phyloP scores from a whole-genome alignment of 2,329 filamentous ascomycete genomes.

The Cercospora sojina region DNA sequence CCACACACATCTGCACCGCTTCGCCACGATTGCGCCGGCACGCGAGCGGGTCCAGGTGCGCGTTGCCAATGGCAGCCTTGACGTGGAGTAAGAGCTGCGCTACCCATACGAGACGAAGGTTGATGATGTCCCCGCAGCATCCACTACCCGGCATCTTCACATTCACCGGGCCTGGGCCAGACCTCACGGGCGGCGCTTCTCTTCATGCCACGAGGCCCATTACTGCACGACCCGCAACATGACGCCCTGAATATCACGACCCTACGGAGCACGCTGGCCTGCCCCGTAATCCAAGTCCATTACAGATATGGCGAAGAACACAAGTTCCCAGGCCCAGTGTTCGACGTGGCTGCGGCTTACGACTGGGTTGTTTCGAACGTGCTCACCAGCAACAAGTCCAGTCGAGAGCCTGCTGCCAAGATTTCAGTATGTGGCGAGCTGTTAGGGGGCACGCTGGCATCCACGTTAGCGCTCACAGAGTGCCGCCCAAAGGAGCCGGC shows the following conservation, averaged over 20 bases:
- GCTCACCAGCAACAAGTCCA: constrained; percentile 32
- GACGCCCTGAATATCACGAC: constrained; percentile 37
- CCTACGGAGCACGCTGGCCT: constrained; percentile 40
- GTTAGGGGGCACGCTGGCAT: constrained; percentile 49
- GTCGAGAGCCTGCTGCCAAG: constrained; percentile 34
- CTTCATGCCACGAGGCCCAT: constrained; percentile 47
- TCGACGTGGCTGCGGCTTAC: constrained; percentile 49
- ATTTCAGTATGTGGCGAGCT: constrained; percentile 51
- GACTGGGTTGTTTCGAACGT: constrained; percentile 42
- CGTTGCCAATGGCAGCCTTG: constrained; percentile 44
- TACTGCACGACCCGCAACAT: constrained; percentile 33
- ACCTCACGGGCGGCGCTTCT: constrained; percentile 31
- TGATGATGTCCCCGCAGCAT: constrained; percentile 2
- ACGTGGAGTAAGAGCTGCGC: constrained; percentile 39
- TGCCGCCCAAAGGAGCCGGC: constrained; percentile 41
- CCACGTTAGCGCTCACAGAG: constrained; percentile 53
- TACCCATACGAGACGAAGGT: neutral
- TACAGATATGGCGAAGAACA: constrained; percentile 43
- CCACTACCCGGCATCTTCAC: constrained; percentile 21
- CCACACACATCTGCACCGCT: neutral
- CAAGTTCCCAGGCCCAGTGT: constrained; percentile 48
- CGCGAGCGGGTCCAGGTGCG: constrained; percentile 3
- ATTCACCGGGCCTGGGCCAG: constrained; percentile 27
- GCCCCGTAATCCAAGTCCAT: constrained; percentile 47
- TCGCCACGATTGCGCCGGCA: neutral